Evolutionary conservation across 768 basidiomycete species (phyloP), one percentile per base, ranked within the genome.

Genomic region (Boletus subcaerulescens): DNA sequence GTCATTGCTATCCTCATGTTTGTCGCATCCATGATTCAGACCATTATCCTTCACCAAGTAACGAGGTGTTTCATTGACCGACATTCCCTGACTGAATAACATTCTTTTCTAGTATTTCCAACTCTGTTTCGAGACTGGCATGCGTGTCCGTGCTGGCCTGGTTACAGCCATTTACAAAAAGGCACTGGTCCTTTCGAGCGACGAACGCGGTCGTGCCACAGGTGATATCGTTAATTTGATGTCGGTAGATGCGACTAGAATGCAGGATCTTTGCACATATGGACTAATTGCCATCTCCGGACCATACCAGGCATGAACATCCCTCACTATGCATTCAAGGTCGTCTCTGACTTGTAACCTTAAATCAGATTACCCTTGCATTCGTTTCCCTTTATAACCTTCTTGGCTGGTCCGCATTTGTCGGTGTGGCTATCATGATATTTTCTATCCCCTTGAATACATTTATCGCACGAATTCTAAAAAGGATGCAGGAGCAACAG

Each of bases 141-240:
- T 96, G 94, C 86, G 95, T n/a, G 82, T 97, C 42, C 86, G 93
- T 29, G 88, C 91, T 0, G 95, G 94, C 0, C 80, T 98, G 20
- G 84, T 98, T 14, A 85, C 86, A 2, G 81, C 79, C 4, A 92
- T 97, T 48, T 98, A 96, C 74, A 74, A 84, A 47, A 97, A 98
- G 68, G 81, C 93, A 0, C 76, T 98, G 20, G 79, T 91, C 4
- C 80, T 98, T 10, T 91, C 90, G 2, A 93, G 88, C 62, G 89
- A 92, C 54, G 93, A 92, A 63, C 83, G 89, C 5, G 79, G 81
- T 11, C 83, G 91, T 40, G 81, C 90, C 0, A 84, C 91, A 0
- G 95, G 96, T 1, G 94, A 97, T 66, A 94, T 97, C 35, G 93
- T 97, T 58, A 98, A 97, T 66, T 72, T 96, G 32, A 94, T 95